phyloP scores from a whole-genome alignment of 1,284 basidiomycete genomes.

The Leccinum insolens region DNA sequence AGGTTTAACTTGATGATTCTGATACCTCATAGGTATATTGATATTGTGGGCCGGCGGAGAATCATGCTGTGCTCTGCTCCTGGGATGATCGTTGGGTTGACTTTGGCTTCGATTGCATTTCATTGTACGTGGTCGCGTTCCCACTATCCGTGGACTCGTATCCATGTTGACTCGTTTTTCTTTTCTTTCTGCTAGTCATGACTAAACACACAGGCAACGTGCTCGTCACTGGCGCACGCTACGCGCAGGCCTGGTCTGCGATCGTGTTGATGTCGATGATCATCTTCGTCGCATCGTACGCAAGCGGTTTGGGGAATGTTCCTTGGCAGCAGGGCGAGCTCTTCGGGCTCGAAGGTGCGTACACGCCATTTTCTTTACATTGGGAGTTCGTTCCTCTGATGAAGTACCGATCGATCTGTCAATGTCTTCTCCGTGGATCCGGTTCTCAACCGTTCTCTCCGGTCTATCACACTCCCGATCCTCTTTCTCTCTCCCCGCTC shows the following conservation, averaged over 20 bases:
- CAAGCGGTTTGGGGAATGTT: constrained; percentile 75
- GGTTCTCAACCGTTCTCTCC: neutral
- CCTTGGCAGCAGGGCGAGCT: constrained; percentile 90
- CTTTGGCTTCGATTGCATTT: constrained; percentile 75
- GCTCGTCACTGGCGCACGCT: constrained; percentile 64
- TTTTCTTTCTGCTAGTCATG: constrained; percentile 48
- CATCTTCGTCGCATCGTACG: constrained; percentile 82
- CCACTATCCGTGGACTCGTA: neutral
- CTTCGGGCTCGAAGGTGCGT: constrained; percentile 68
- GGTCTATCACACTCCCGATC: neutral
- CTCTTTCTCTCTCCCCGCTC: neutral
- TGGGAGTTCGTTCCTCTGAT: neutral
- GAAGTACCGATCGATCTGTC: neutral
- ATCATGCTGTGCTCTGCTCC: constrained; percentile 82
- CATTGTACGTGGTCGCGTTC: constrained; percentile 53
- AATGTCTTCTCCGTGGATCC: neutral
- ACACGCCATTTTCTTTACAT: neutral
- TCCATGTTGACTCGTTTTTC: neutral
- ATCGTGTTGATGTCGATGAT: constrained; percentile 82
- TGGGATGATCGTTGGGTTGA: constrained; percentile 75
- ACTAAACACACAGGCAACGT: constrained; percentile 68
- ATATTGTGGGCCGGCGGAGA: constrained; percentile 73
- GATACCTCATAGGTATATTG: constrained; percentile 55
- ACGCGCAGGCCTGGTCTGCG: constrained; percentile 66
- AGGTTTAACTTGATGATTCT: neutral